Evolutionary conservation across 495 filamentous ascomycete species (phyloP).

Genomic region (Penicillium steckii): DNA sequence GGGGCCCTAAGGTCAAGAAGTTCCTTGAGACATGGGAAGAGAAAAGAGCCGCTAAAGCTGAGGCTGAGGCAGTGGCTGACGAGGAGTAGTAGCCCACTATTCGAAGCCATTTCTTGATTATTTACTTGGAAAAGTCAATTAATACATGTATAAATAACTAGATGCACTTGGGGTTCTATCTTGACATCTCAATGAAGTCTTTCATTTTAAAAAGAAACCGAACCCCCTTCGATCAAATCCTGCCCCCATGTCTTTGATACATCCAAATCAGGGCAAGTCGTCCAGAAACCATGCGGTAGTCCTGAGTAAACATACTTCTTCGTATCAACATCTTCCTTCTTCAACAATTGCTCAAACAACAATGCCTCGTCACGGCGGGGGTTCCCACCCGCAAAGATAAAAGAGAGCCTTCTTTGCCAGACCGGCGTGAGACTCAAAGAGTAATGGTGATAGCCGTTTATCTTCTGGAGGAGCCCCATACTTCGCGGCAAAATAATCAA

Average conservation of each 20-base stretch:
- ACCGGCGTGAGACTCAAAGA: conserved; percentile 14
- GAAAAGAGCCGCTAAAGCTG: conserved; percentile 29
- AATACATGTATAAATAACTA: neutral
- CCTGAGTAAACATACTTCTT: conserved; percentile 39
- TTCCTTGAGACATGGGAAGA: conserved; percentile 63
- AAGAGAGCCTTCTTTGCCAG: conserved; percentile 25
- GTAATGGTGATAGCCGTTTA: conserved; percentile 11
- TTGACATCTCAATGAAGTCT: neutral
- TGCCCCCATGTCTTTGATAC: conserved; percentile 8
- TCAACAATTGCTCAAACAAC: conserved; percentile 40
- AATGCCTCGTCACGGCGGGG: conserved; percentile 41
- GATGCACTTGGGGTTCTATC: neutral
- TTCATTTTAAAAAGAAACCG: neutral
- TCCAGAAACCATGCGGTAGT: conserved; percentile 45
- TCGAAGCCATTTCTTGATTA: too few species aligned
- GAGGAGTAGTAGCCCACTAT: neutral
- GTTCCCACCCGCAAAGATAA: conserved; percentile 39
- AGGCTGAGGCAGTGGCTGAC: conserved; percentile 11
- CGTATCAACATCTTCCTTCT: conserved; percentile 33
- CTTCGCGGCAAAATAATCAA: conserved; percentile 16
- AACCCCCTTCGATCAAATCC: neutral
- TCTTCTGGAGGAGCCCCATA: conserved; percentile 15
- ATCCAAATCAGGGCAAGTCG: conserved; percentile 18
- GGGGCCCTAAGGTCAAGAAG: conserved; percentile 70
- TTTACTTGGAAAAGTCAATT: neutral